Evolutionary conservation across 176 grass and related monocot species (phyloP).

Genomic region (Eleusine coracana): DNA sequence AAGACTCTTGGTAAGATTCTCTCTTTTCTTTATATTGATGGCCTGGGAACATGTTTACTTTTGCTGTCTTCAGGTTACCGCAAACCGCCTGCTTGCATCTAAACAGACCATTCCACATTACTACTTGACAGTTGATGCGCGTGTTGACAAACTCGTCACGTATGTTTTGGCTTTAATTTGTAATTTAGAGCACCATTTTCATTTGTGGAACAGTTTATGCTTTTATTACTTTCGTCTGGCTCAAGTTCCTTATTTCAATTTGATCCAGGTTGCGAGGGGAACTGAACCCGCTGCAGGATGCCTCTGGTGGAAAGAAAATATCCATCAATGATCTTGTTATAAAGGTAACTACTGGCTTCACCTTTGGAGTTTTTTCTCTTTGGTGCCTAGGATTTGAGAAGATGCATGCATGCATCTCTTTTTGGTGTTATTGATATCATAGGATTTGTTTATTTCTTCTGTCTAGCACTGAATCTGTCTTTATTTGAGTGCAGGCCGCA

Average conservation of each 20-base stretch:
- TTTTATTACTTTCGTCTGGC: constrained; percentile 15
- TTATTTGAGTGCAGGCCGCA: constrained; percentile 63
- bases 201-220: neutral
- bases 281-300: constrained; percentile 83
- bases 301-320: constrained; percentile 89
- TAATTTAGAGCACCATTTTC: neutral
- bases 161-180: constrained; percentile 48
- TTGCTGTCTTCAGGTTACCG: constrained; percentile 67
- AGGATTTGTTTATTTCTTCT: neutral
- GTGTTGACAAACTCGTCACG: constrained; percentile 88
- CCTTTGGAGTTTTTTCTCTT: neutral
- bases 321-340: constrained; percentile 97
- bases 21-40: neutral
- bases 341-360: constrained; percentile 52
- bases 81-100: constrained; percentile 70
- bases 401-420: neutral
- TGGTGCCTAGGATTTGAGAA: neutral
- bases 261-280: constrained; percentile 68
- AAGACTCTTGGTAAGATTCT: neutral
- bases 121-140: constrained; percentile 81
- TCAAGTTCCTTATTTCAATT: constrained; percentile 17
- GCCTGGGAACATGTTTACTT: constrained; percentile 12
- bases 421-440: neutral
- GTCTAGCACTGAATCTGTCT: constrained; percentile 2
- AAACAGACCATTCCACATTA: constrained; percentile 98